A percentile compares a stretch with the other conserved stretches of the same genome.
Conservation (phyloP, 345 rosid species). For the Orychophragmus violaceus region DNA sequence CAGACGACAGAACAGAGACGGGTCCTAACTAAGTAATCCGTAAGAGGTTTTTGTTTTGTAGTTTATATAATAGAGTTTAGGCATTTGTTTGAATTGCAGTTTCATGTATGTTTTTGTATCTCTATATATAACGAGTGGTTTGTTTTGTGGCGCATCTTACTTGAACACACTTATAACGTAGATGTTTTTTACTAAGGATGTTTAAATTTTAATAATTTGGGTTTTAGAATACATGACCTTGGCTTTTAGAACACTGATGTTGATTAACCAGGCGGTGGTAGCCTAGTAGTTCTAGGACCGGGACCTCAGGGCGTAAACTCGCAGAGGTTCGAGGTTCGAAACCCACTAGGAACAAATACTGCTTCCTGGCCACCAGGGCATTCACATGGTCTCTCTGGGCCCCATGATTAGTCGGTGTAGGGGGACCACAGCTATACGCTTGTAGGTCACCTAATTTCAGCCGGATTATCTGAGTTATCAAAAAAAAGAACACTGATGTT, state of each 20-base stretch:
- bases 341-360: no score
- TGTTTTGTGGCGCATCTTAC: constrained; percentile 11
- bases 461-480: no score
- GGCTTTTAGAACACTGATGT: background rate
- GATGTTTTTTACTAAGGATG: background rate
- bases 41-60: constrained; percentile 23
- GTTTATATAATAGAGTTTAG: constrained; percentile 13
- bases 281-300: no score
- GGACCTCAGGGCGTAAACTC: no score
- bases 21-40: constrained; percentile 7
- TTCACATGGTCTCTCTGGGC: no score
- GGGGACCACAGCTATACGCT: no score
- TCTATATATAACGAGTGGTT: constrained; percentile 1
- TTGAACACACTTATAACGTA: background rate
- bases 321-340: background rate
- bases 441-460: no score
- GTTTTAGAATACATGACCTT: background rate
- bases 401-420: no score
- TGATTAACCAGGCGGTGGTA: no score
- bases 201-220: no score
- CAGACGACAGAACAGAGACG: constrained; percentile 32
- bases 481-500: no score
- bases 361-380: no score
- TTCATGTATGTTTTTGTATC: constrained; percentile 4
- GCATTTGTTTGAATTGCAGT: constrained; percentile 14